Base-by-base conservation (phyloP, 495 filamentous ascomycete species). In the Xylaria bambusicola region DNA sequence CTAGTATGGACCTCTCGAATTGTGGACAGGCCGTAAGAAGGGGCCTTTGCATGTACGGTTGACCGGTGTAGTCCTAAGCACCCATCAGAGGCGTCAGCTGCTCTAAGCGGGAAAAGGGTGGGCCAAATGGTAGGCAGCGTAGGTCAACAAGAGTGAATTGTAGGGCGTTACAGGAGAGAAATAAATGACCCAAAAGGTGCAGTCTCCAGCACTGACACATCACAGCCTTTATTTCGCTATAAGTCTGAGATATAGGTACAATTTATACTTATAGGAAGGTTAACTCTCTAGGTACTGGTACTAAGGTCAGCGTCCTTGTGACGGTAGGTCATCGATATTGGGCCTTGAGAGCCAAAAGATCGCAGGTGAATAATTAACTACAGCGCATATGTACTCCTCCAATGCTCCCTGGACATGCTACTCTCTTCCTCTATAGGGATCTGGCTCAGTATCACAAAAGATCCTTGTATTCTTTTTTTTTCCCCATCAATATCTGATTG, bases 21-120 rank as follows among this genome's bases (percentile, higher is more conserved):
- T 27, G 46, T 66, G 62, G 52, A 50, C 33, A 61, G 63, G 36
- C 53, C 51, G 61, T 55, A 66, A 61, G 36, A 38, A 38, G 36
- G 15, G 6, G n/a, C n/a, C n/a, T 38, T 35, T 54, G 49, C 49
- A 60, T 63, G 55, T 63, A 68, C 64, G 58, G 65, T 59, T 61
- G 52, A 51, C 62, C 54, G 68, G 68, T 64, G 68, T 70, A 68
- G 62, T 64, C 53, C 42, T 64, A 68, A 40, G 53, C 21, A 46
- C 9, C 23, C 45, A 38, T 56, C 51, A 56, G 65, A 48, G 54
- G 53, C 26, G 59, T 56, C 35, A 38, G 65, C 42, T 50, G 4
- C 23, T 53, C 27, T 18, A 52, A 27, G 42, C 44, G 36, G 29
- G 15, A 40, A 60, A 60, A 49, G 57, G 53, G 57, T 60, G 57